These are phyloP conservation scores for Colletotrichum godetiae DNA, from an alignment of 2,329 filamentous ascomycete species.

Conservation along the genomic window DNA sequence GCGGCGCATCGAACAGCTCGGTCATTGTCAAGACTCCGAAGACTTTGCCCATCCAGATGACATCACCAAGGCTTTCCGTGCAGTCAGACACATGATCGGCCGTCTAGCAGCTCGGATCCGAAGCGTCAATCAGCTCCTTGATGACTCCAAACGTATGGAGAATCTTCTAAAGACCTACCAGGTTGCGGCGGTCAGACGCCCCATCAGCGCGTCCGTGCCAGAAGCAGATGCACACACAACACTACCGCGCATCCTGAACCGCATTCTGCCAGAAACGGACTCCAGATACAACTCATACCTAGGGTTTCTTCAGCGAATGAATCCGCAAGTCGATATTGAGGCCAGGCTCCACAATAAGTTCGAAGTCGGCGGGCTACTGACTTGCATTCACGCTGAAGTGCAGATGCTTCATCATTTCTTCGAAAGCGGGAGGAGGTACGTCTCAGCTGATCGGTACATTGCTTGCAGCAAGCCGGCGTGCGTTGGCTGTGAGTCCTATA, in stretches of 20 bases:
- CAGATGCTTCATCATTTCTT: conserved; percentile 60
- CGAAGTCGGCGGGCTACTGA: conserved; percentile 37
- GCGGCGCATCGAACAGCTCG: not conserved
- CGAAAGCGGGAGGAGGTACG: conserved; percentile 45
- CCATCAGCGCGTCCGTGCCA: conserved; percentile 37
- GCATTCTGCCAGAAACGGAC: conserved; percentile 42
- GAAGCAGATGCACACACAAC: conserved; percentile 42
- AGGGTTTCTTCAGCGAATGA: conserved; percentile 39
- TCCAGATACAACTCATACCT: conserved; percentile 27
- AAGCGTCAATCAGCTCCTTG: conserved; percentile 50
- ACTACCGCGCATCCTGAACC: conserved; percentile 44
- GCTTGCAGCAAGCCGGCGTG: conserved; percentile 65
- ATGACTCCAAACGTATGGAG: conserved; percentile 43
- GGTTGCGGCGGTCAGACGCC: conserved; percentile 39
- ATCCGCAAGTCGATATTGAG: conserved; percentile 41
- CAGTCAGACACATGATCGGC: conserved; percentile 55
- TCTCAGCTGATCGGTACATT: conserved; percentile 55
- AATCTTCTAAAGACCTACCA: conserved; percentile 46
- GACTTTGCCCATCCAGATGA: not conserved
- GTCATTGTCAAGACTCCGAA: not conserved
- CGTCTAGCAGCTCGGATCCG: conserved; percentile 56
- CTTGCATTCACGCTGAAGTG: conserved; percentile 57
- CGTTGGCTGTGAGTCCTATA: conserved; percentile 59
- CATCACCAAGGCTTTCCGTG: conserved; percentile 38
- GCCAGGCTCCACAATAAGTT: conserved; percentile 42